phyloP scores from a whole-genome alignment of 1,284 basidiomycete genomes.

The Trichosporon ovoides region DNA sequence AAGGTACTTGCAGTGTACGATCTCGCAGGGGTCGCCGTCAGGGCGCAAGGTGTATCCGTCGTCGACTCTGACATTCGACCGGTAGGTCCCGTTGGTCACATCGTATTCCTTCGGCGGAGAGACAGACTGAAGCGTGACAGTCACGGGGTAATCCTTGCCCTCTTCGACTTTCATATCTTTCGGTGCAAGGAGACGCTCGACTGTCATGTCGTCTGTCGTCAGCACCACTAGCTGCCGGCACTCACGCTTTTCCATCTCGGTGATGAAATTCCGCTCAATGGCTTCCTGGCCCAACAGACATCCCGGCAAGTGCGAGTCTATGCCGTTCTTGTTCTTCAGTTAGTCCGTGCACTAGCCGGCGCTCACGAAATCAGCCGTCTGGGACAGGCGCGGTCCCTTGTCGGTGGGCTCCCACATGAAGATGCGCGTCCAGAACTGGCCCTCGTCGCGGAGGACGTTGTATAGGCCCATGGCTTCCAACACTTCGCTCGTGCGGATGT shows the following conservation, averaged over 20 bases:
- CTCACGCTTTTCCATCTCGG: conserved; percentile 12
- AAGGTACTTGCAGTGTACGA: conserved; percentile 19
- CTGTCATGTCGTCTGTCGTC: conserved; percentile 3
- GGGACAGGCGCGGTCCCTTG: conserved; percentile 13
- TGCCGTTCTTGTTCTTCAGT: neutral
- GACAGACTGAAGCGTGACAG: conserved; percentile 22
- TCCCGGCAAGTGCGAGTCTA: neutral
- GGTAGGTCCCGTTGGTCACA: neutral
- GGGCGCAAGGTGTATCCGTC: neutral
- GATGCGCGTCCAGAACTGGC: conserved; percentile 6
- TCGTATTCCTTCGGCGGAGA: neutral
- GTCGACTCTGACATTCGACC: neutral
- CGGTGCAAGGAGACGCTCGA: conserved; percentile 14
- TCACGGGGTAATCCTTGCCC: conserved; percentile 24
- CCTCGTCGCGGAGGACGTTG: neutral
- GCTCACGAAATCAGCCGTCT: neutral
- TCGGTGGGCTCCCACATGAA: conserved; percentile 14
- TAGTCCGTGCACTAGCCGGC: too few relatives aligned
- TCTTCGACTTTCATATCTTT: conserved; percentile 14
- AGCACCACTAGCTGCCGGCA: neutral
- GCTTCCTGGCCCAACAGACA: conserved; percentile 15
- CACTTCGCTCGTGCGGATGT: conserved; percentile 10
- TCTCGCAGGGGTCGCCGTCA: too few relatives aligned
- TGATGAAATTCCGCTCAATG: conserved; percentile 19
- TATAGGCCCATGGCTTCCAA: neutral